Base-by-base conservation (phyloP, 78 protist genomes). In the Polysphondylium violaceum region DNA sequence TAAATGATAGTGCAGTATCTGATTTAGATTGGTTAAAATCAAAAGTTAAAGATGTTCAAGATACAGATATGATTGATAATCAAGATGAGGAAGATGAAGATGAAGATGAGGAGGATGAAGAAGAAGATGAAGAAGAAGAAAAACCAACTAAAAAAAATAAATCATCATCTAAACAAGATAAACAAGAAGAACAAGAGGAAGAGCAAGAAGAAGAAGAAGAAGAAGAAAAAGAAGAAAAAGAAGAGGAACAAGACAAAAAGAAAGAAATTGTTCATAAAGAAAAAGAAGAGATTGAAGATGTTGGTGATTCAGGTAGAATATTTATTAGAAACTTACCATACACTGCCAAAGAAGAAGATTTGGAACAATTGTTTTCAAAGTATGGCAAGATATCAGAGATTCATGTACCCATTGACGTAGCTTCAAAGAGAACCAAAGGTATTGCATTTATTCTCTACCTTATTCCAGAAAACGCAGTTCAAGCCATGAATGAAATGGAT, bases 381-480 rank as follows among this genome's bases (percentile, higher is more conserved):
- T 85, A 36, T 36, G 97, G 97, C 38, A 43, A n/a, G 27, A 27
- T 97, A 38, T 69, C 83, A 1, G 98, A 97, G 76, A 67, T 96
- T 36, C 97, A 93, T 90, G 63, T 98, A 21, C 98, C 98, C 21
- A 19, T 96, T 27, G 98, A 98, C 55, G 0, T 14, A 2, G 76
- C 88, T 25, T 75, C 98, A 8, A 86, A 93, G 67, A 63, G 83
- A 19, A 31, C 94, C 43, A 96, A 81, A 68, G 99, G 99, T 41
- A 29, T 87, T 19, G 99, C 96, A 40, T 97, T 83, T 63, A 95
- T 97, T 9, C 44, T 56, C 21, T 98, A 58, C 59, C 12, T 86
- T 27, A 5, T 71, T 1, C 96, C 98, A 17, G 96, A 94, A 61
- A 88, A 96, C 27, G 98, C 99, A 1, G 86, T 88, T n/a, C 14